Conservation (phyloP, 805 yeast species). For the Saccharomycopsis javanensis region DNA sequence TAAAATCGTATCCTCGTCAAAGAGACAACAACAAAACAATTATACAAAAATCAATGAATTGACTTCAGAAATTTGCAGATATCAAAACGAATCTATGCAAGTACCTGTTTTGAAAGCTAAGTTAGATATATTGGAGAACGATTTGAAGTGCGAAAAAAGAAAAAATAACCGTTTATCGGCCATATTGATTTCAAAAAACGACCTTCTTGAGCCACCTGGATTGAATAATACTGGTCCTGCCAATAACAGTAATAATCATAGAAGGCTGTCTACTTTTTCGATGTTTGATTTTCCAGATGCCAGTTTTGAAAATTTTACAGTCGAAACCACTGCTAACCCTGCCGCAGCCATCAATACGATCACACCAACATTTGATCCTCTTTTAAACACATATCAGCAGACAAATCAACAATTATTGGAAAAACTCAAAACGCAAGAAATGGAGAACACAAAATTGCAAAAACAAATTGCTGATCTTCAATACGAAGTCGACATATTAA, state of each 20-base stretch:
- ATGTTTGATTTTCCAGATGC: neutral
- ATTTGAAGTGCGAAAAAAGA: conserved; percentile 6
- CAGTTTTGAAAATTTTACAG: conserved; percentile 6
- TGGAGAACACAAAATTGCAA: conserved; percentile 7
- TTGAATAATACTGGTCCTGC: neutral
- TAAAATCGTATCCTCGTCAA: neutral
- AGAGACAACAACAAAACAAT: neutral
- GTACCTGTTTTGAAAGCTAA: conserved; percentile 15
- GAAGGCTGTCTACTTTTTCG: conserved; percentile 7
- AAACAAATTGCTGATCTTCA: conserved; percentile 3
- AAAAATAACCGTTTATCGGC: neutral
- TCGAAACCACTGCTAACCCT: neutral
- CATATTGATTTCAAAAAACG: neutral
- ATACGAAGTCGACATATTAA: neutral
- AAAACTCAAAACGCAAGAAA: conserved; percentile 11
- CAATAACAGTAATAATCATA: neutral
- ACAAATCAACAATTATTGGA: conserved; percentile 12
- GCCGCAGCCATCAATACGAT: neutral
- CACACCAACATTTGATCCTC: neutral
- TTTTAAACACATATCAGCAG: conserved; percentile 11
- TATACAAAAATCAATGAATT: conserved; percentile 6
- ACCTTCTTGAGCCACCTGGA: too few relatives aligned
- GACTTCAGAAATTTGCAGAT: conserved; percentile 8
- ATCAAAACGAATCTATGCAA: conserved; percentile 12
- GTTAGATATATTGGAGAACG: conserved; percentile 11